Evolutionary conservation across 225 moss, liverwort and hornwort genomes (phyloP).

Genomic region (Pseudoscleropodium purum): DNA sequence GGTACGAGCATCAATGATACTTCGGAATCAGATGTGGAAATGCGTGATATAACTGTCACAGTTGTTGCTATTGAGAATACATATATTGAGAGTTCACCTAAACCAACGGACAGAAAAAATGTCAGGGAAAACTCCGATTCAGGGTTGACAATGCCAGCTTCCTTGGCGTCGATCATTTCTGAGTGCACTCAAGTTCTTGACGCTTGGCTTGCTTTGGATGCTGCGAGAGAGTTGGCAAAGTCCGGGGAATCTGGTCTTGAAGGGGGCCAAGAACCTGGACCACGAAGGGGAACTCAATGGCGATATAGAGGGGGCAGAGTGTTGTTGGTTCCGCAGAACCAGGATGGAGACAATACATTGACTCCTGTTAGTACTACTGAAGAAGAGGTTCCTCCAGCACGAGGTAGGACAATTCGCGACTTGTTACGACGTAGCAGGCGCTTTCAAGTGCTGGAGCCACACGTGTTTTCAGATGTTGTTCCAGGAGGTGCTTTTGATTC

Average conservation of each 20-base stretch:
- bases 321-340: conserved; percentile 22
- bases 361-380: conserved; percentile 12
- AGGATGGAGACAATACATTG: conserved; percentile 5
- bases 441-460: conserved; percentile 33
- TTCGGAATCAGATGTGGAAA: conserved; percentile 48
- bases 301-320: conserved; percentile 60
- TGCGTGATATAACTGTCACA: conserved; percentile 48
- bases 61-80: conserved; percentile 16
- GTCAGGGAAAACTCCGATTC: not conserved
- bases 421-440: conserved; percentile 62
- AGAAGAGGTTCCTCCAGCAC: conserved; percentile 41
- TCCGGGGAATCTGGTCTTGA: conserved; percentile 45
- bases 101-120: conserved; percentile 22
- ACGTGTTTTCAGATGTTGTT: conserved; percentile 25
- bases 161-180: conserved; percentile 61
- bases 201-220: conserved; percentile 78
- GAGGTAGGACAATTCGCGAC: conserved; percentile 47
- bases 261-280: conserved; percentile 22
- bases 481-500: conserved; percentile 19
- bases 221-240: conserved; percentile 64
- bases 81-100: conserved; percentile 1
- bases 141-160: conserved; percentile 29
- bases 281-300: conserved; percentile 47
- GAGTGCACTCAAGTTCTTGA: conserved; percentile 70
- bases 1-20: conserved; percentile 20